Percentiles rank a stretch among this genome's conserved stretches.
phyloP scores from a whole-genome alignment of 2,329 filamentous ascomycete genomes.

The Salinomyces thailandicus region DNA sequence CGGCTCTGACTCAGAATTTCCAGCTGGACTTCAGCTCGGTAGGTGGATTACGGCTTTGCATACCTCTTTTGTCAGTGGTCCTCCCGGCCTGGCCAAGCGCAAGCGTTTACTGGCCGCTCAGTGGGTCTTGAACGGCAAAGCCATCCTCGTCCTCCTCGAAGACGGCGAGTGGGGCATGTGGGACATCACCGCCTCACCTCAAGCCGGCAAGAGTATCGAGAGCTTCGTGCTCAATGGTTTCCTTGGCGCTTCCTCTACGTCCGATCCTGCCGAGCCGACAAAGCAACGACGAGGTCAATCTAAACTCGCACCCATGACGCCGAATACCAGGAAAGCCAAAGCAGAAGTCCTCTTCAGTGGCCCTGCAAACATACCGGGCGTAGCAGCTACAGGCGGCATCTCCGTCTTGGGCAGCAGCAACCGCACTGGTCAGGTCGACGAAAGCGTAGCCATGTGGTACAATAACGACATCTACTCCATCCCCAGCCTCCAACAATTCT shows the following conservation, averaged over 20 bases:
- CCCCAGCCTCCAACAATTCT: slow-evolving; percentile 35
- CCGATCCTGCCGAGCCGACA: slow-evolving; percentile 12
- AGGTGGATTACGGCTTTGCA: slow-evolving; percentile 22
- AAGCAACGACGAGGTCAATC: slow-evolving; percentile 26
- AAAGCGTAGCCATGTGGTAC: slow-evolving; percentile 39
- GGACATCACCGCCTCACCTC: slow-evolving; percentile 25
- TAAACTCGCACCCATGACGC: slow-evolving; percentile 40
- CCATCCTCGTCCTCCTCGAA: slow-evolving; percentile 37
- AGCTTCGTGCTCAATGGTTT: slow-evolving; percentile 23
- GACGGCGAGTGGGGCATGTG: slow-evolving; percentile 46
- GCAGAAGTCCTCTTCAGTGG: slow-evolving; percentile 36
- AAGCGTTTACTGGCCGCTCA: slow-evolving; percentile 40
- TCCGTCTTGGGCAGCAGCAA: slow-evolving; percentile 27
- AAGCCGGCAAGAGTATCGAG: slow-evolving; percentile 13
- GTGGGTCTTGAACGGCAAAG: slow-evolving; percentile 38
- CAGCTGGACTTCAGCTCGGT: slow-evolving; percentile 8
- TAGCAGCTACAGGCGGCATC: slow-evolving; percentile 32
- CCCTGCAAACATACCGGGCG: slow-evolving; percentile 23
- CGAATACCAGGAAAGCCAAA: slow-evolving; percentile 38
- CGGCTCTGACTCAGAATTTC: background rate
- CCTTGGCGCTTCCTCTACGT: slow-evolving; percentile 16
- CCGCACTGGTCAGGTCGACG: slow-evolving; percentile 28
- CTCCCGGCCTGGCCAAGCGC: slow-evolving; percentile 27
- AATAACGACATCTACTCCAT: slow-evolving; percentile 35
- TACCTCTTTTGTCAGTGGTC: slow-evolving; percentile 15